phyloP scores from a whole-genome alignment of 2,329 filamentous ascomycete species.

The Stagonosporopsis tanaceti region DNA sequence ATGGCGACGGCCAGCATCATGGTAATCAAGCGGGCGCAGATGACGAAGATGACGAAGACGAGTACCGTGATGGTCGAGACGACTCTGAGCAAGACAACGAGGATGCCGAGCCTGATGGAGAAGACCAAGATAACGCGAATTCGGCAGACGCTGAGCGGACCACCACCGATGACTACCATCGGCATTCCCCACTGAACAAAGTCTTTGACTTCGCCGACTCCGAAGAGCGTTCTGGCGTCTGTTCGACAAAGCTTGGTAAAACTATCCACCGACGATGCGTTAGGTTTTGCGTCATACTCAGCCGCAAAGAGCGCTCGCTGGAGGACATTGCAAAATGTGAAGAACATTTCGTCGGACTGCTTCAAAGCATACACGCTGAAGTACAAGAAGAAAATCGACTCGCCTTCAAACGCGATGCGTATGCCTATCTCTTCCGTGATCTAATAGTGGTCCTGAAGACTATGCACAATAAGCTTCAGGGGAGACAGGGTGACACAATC shows the following conservation, averaged over 20 bases:
- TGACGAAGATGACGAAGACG: too few relatives aligned
- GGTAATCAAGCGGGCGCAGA: not conserved
- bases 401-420: constrained; percentile 40
- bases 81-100: not conserved
- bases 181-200: constrained; percentile 13
- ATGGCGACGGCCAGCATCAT: not conserved
- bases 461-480: constrained; percentile 27
- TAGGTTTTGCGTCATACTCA: constrained; percentile 10
- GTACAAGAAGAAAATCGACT: constrained; percentile 12
- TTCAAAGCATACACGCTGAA: constrained; percentile 4
- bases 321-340: constrained; percentile 19
- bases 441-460: constrained; percentile 26
- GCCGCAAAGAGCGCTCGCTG: constrained; percentile 3
- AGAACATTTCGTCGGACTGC: constrained; percentile 15
- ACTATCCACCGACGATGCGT: constrained; percentile 27
- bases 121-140: not conserved
- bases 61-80: too few relatives aligned
- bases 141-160: not conserved
- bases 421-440: constrained; percentile 35
- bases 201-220: constrained; percentile 35
- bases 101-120: not conserved
- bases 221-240: constrained; percentile 26
- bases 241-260: constrained; percentile 26
- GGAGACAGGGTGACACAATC: constrained; percentile 7
- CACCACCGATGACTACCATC: not conserved